Evolutionary conservation across 1,284 basidiomycete genomes (phyloP), one percentile per base, ranked within the genome.

Genomic region (Vanrija pseudolonga): DNA sequence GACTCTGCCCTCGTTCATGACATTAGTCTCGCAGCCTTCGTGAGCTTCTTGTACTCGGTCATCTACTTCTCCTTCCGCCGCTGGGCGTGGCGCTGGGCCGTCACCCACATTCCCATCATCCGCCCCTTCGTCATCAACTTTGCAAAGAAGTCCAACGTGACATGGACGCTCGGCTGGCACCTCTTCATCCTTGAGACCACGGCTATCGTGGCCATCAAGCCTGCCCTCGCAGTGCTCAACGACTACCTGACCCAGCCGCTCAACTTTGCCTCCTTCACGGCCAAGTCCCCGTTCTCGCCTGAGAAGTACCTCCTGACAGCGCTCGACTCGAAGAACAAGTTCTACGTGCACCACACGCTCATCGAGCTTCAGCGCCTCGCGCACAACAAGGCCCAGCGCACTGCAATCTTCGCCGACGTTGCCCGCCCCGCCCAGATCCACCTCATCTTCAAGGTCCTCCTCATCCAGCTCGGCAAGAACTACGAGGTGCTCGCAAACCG

Each of bases 101-200:
- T 62, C 7, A 59, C 58, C 4, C 51, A 62, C 47, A 40, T 61
- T 19, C 40, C 54, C 15, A 20, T 61, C 47, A 36, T 56, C 18
- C 72, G 72, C 3, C 67, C 69, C 1, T 69, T 71, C 53, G 52
- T 71, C 26, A 64, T 70, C 59, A 72, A 70, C 47, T 72, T 72
- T 47, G 64, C 67, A 4, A 63, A 65, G 48, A 23, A 57, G 6
- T 60, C 57, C 26, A 60, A 60, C 18, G 50, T 69, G 6, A 56
- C 64, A 3, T 61, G 57, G 57, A 55, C 61, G 8, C 45, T 73
- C 1, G 42, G 56, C 5, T 59, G 53, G 28, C 62, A 71, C 40
- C 59, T 73, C 6, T 39, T 68, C 3, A 50, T 64, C 1, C 41
- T 71, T 14, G 47, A 69, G 26, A 8, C 67, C 6, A 57, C 66